These are phyloP conservation scores for Ramicandelaber brevisporus DNA, from an alignment of 192 early-diverging fungal species.

Conservation along the genomic window DNA sequence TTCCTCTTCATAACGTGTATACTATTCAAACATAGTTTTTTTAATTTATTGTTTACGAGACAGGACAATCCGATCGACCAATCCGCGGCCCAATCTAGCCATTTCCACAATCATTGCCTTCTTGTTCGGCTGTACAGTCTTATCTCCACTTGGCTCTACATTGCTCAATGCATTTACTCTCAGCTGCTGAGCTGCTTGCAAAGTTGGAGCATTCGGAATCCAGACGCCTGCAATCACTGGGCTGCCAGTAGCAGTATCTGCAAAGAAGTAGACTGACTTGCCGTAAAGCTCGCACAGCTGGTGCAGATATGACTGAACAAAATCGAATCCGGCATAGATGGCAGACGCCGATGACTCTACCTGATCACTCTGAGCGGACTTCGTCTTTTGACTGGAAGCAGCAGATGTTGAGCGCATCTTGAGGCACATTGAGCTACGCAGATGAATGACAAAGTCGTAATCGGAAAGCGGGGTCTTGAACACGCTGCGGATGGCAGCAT, in stretches of 20 bases:
- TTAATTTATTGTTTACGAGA: too few relatives aligned
- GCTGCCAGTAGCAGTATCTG: slow-evolving; percentile 15
- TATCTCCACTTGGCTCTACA: too few relatives aligned
- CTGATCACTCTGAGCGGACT: slow-evolving; percentile 23
- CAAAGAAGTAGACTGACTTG: slow-evolving; percentile 10
- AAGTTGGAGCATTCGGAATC: slow-evolving; percentile 4
- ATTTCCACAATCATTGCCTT: slow-evolving; percentile 10
- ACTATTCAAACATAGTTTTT: too few relatives aligned
- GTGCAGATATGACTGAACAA: slow-evolving; percentile 32
- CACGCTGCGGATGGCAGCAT: slow-evolving; percentile 17
- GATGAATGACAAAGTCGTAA: slow-evolving; percentile 49
- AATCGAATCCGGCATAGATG: slow-evolving; percentile 65
- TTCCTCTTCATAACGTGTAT: too few relatives aligned
- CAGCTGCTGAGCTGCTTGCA: too few relatives aligned
- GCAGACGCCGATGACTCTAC: too few relatives aligned
- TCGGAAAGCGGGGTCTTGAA: slow-evolving; percentile 59
- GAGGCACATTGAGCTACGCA: slow-evolving; percentile 26
- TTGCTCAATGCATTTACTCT: too few relatives aligned
- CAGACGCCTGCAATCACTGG: slow-evolving; percentile 12
- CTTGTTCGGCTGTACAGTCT: slow-evolving; percentile 5
- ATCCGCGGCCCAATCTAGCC: slow-evolving; percentile 10
- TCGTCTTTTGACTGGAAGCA: slow-evolving; percentile 26
- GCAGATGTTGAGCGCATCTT: too few relatives aligned
- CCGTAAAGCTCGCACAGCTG: slow-evolving; percentile 27
- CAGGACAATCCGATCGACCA: slow-evolving; percentile 9